Conservation (phyloP, 2,329 filamentous ascomycete species). For the Alternaria panax region DNA sequence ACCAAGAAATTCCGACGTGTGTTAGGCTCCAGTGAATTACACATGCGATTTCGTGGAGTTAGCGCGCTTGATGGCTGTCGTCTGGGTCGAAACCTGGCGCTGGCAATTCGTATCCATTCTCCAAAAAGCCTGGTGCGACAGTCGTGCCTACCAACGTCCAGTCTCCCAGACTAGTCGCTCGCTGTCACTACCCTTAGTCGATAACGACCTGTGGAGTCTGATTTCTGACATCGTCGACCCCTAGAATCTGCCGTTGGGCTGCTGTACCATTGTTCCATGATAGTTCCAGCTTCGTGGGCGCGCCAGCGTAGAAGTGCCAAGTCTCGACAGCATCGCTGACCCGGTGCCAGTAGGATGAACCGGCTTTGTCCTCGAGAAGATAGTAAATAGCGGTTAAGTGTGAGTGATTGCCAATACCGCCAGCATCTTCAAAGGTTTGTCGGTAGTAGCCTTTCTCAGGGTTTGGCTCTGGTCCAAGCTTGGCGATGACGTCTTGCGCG, state of each 20-base stretch:
- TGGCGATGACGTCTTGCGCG: constrained; percentile 55
- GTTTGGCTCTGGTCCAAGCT: constrained; percentile 55
- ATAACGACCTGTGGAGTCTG: constrained; percentile 57
- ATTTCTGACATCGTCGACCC: constrained; percentile 53
- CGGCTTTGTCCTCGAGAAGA: constrained; percentile 55
- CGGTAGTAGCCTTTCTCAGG: constrained; percentile 60
- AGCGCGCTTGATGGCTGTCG: neutral
- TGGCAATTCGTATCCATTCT: constrained; percentile 30
- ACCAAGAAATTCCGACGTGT: fast-evolving
- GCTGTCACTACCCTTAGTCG: constrained; percentile 56
- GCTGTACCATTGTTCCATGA: constrained; percentile 54
- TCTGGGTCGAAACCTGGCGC: constrained; percentile 25
- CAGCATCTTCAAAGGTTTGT: constrained; percentile 57
- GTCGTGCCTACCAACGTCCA: constrained; percentile 59
- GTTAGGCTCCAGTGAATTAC: neutral
- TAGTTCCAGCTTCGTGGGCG: constrained; percentile 57
- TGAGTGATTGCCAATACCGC: constrained; percentile 48
- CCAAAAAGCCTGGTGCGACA: constrained; percentile 29
- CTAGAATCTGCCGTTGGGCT: constrained; percentile 46
- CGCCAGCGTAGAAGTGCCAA: constrained; percentile 64
- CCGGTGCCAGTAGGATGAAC: constrained; percentile 60
- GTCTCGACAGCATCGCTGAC: constrained; percentile 58
- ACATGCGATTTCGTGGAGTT: neutral
- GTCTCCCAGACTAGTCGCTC: constrained; percentile 54
- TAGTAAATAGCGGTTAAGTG: constrained; percentile 63